phyloP scores from a whole-genome alignment of 345 rosid genomes.

The Heritiera littoralis region DNA sequence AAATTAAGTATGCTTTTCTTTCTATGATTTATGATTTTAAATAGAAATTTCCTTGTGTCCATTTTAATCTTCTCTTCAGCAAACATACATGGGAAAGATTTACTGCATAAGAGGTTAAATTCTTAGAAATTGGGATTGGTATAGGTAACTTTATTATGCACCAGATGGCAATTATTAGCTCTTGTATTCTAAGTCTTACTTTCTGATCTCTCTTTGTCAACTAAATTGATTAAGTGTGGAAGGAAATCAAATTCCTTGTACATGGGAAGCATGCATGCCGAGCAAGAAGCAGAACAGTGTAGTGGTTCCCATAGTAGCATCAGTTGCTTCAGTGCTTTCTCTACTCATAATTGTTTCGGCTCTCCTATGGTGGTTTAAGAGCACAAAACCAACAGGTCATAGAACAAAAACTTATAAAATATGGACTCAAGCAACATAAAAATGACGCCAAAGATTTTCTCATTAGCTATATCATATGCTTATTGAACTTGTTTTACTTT shows the following conservation, averaged over 20 bases:
- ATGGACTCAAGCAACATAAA: not conserved
- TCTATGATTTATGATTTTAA: not conserved
- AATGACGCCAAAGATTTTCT: not conserved
- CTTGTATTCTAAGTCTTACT: not conserved
- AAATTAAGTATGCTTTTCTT: not conserved
- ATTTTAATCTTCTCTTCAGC: too few relatives aligned
- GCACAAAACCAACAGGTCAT: slow-evolving; percentile 30
- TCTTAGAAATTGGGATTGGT: too few relatives aligned
- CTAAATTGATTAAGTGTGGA: not conserved
- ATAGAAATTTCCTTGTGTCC: not conserved
- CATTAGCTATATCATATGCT: too few relatives aligned
- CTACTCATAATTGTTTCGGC: slow-evolving; percentile 28
- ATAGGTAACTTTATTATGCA: too few relatives aligned
- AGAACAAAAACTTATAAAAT: not conserved
- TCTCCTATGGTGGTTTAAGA: slow-evolving; percentile 25
- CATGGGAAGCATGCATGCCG: not conserved
- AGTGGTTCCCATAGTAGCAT: slow-evolving; percentile 29
- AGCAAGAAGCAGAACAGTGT: not conserved
- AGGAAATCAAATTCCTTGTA: not conserved
- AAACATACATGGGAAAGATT: too few relatives aligned
- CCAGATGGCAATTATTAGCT: too few relatives aligned
- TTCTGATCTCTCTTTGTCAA: not conserved
- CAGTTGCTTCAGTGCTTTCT: slow-evolving; percentile 23
- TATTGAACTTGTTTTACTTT: too few relatives aligned
- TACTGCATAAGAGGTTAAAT: too few relatives aligned